phyloP scores from a whole-genome alignment of 2,329 filamentous ascomycete genomes.

The Fusarium sp. region DNA sequence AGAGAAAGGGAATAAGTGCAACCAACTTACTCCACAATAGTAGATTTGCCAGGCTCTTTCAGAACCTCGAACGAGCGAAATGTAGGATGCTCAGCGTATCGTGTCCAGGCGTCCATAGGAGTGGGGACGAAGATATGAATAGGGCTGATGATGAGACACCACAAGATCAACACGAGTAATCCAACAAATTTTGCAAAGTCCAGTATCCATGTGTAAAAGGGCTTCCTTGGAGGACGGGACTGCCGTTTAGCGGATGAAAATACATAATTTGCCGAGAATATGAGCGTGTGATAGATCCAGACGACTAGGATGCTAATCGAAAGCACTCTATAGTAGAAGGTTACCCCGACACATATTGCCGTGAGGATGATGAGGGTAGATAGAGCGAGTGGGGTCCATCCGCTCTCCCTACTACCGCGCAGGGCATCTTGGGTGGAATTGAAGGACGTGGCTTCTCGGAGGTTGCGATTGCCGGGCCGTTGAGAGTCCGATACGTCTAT shows the following conservation, averaged over 20 bases:
- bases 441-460: too few relatives aligned
- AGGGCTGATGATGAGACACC: not conserved
- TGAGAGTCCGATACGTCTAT: not conserved
- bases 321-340: not conserved
- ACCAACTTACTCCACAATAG: not conserved
- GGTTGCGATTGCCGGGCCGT: not conserved
- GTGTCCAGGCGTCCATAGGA: not conserved
- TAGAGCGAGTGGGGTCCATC: not conserved
- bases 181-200: not conserved
- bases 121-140: not conserved
- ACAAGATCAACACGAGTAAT: not conserved
- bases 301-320: not conserved
- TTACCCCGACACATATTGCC: not conserved
- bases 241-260: too few relatives aligned
- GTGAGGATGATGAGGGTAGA: not conserved
- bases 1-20: too few relatives aligned
- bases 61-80: not conserved
- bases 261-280: not conserved
- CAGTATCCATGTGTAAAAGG: not conserved
- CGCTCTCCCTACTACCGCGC: not conserved
- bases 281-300: not conserved
- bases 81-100: not conserved
- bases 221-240: not conserved
- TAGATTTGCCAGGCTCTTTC: not conserved
- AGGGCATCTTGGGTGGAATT: too few relatives aligned